A percentile compares a stretch with the other conserved stretches of the same genome.
These are phyloP conservation scores for Talaromyces proteolyticus DNA, from an alignment of 495 filamentous ascomycete genomes.

Conservation along the genomic window DNA sequence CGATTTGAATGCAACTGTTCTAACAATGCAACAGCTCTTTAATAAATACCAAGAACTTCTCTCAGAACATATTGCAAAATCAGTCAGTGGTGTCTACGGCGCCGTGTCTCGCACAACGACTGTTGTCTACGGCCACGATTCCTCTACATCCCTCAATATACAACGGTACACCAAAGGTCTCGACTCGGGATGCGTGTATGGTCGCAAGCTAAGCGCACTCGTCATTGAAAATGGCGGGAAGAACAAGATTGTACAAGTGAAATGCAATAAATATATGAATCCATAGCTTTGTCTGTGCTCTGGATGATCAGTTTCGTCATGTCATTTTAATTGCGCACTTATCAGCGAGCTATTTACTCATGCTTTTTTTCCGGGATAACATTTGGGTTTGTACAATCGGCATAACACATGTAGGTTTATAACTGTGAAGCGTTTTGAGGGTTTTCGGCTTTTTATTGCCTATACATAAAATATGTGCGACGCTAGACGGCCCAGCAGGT, in stretches of 20 bases:
- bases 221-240: conserved; percentile 52
- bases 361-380: too few species aligned
- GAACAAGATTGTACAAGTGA: conserved; percentile 29
- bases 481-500: too few species aligned
- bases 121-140: conserved; percentile 85
- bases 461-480: too few species aligned
- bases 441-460: too few species aligned
- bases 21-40: conserved; percentile 35
- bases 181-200: conserved; percentile 75
- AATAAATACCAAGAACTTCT: conserved; percentile 48
- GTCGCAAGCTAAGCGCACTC: conserved; percentile 68
- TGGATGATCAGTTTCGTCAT: neutral
- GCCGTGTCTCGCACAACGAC: conserved; percentile 30
- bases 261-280: conserved; percentile 21
- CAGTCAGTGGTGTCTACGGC: neutral
- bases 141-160: conserved; percentile 61
- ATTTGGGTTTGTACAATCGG: too few species aligned
- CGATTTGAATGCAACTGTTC: neutral
- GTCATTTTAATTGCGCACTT: neutral
- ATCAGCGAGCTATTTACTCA: neutral
- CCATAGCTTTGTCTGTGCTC: neutral
- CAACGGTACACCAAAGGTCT: conserved; percentile 73
- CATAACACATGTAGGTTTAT: too few species aligned
- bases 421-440: too few species aligned
- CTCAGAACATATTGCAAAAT: conserved; percentile 13